Conservation (phyloP, 306 rosid species). For the Lathyrus tuberosus region DNA sequence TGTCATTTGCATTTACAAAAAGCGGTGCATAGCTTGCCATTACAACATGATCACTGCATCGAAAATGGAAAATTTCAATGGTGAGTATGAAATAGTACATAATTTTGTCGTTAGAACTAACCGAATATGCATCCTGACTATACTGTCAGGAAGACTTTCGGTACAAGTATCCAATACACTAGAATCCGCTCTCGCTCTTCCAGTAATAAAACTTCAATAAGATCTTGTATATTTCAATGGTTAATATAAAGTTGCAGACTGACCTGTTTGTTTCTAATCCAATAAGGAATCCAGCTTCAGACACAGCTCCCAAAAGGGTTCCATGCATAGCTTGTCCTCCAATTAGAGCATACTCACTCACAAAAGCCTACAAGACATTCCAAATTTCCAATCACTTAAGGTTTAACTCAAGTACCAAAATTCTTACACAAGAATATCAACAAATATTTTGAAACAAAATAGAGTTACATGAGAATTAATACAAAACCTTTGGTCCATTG, state of each 20-base stretch:
- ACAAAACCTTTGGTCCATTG: conserved; percentile 44
- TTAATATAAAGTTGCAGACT: neutral
- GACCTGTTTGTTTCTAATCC: conserved; percentile 92
- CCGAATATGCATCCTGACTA: neutral
- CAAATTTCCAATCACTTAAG: conserved; percentile 16
- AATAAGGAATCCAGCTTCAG: conserved; percentile 86
- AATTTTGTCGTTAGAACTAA: neutral
- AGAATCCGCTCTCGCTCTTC: too few relatives aligned
- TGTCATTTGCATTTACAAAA: conserved; percentile 68
- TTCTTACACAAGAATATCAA: neutral
- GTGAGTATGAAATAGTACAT: conserved; percentile 11
- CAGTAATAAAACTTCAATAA: neutral
- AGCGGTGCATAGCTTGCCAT: conserved; percentile 96
- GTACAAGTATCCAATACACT: neutral
- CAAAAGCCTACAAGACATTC: conserved; percentile 67
- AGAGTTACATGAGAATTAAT: neutral
- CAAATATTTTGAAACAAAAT: neutral
- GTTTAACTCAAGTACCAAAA: neutral
- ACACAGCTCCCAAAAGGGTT: conserved; percentile 71
- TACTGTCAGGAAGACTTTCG: neutral
- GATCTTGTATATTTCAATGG: neutral
- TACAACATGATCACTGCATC: conserved; percentile 72
- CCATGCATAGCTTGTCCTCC: conserved; percentile 56
- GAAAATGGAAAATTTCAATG: conserved; percentile 19
- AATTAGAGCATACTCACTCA: conserved; percentile 84